Conservation (phyloP, 805 yeast species). For the Barnettozyma siamensis region DNA sequence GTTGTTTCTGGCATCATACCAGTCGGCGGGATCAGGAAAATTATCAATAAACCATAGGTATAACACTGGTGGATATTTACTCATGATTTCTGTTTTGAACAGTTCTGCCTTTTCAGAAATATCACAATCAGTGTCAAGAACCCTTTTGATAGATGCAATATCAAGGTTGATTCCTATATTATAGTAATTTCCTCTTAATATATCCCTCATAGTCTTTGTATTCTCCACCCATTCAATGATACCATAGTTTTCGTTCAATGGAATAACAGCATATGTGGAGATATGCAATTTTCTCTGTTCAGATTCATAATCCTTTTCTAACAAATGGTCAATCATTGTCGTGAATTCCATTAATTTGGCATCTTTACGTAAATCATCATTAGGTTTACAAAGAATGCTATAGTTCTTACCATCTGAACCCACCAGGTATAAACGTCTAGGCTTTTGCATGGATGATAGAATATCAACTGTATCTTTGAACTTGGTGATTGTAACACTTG, state of each 20-base stretch:
- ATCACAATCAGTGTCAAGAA: constrained; percentile 23
- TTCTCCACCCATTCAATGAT: constrained; percentile 85
- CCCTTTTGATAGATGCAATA: constrained; percentile 22
- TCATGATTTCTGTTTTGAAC: constrained; percentile 28
- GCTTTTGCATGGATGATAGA: constrained; percentile 80
- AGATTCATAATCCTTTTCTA: constrained; percentile 64
- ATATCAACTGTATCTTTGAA: constrained; percentile 67
- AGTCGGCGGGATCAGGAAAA: constrained; percentile 82
- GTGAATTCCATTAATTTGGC: constrained; percentile 90
- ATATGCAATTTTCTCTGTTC: constrained; percentile 66
- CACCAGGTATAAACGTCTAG: constrained; percentile 64
- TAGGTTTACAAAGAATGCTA: constrained; percentile 72
- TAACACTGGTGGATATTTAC: constrained; percentile 58
- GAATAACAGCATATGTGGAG: constrained; percentile 81
- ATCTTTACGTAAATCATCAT: constrained; percentile 93
- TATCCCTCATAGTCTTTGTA: constrained; percentile 64
- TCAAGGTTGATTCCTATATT: constrained; percentile 33
- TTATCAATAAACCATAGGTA: constrained; percentile 84
- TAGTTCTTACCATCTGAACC: constrained; percentile 79
- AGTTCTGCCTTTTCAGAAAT: constrained; percentile 29
- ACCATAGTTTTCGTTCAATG: constrained; percentile 82
- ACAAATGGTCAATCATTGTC: constrained; percentile 71
- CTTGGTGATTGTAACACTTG: constrained; percentile 47
- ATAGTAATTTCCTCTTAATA: constrained; percentile 41
- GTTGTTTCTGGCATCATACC: constrained; percentile 75